Conservation (phyloP, 176 grass and related monocot genomes). For the Oryza meyeriana region DNA sequence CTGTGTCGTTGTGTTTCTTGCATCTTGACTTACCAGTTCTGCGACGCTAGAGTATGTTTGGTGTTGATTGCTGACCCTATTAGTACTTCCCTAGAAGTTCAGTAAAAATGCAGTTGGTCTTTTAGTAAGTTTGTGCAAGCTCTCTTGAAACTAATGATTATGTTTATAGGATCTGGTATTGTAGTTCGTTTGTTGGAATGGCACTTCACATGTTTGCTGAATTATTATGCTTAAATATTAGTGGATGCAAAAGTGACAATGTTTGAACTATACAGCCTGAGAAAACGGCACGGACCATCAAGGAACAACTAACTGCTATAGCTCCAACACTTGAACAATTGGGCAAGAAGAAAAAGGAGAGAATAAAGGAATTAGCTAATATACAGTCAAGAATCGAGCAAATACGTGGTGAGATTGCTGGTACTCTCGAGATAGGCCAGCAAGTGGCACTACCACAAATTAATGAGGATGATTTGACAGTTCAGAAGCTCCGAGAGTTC, state of each 20-base stretch:
- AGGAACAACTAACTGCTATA: constrained; percentile 61
- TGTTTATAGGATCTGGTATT: background rate
- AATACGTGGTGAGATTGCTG: constrained; percentile 62
- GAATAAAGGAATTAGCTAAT: constrained; percentile 57
- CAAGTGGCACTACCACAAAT: constrained; percentile 48
- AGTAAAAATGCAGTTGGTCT: background rate
- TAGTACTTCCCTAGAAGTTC: background rate
- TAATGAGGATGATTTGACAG: constrained; percentile 69
- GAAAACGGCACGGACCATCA: constrained; percentile 45
- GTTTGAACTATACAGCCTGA: constrained; percentile 38
- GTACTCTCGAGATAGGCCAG: constrained; percentile 46
- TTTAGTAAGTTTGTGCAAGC: background rate
- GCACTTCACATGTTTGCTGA: background rate
- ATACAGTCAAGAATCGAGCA: constrained; percentile 51
- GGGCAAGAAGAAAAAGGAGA: constrained; percentile 55
- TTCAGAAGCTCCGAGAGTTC: constrained; percentile 61
- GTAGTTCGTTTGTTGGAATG: background rate
- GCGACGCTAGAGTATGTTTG: background rate
- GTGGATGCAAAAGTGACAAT: background rate
- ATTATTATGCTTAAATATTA: background rate
- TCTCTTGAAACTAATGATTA: background rate
- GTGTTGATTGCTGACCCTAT: background rate
- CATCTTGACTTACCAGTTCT: background rate
- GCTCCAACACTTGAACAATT: constrained; percentile 64
- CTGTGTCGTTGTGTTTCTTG: background rate